Evolutionary conservation across 2,329 filamentous ascomycete genomes (phyloP).

Genomic region (Diaporthe australafricana): DNA sequence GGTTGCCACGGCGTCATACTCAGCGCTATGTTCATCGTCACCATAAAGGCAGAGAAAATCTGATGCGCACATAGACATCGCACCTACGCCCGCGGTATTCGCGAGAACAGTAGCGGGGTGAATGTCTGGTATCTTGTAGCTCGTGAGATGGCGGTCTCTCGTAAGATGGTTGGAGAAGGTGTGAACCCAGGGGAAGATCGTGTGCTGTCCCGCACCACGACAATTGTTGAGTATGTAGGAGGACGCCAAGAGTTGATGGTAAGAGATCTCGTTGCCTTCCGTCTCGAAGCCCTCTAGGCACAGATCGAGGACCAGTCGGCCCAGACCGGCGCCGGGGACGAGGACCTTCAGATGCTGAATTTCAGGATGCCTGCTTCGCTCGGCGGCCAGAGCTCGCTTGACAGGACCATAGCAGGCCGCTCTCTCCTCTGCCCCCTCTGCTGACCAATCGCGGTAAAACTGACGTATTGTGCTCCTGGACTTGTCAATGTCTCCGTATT

Average conservation of each 20-base stretch:
- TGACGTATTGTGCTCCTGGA: constrained; percentile 92
- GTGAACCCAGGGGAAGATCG: constrained; percentile 86
- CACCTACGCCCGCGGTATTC: constrained; percentile 55
- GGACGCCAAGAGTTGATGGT: constrained; percentile 93
- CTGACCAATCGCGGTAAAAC: constrained; percentile 95
- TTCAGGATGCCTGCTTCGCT: constrained; percentile 49
- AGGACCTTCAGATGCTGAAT: constrained; percentile 71
- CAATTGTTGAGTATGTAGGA: constrained; percentile 80
- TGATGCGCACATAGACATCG: constrained; percentile 92
- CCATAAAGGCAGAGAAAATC: constrained; percentile 93
- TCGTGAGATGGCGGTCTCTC: constrained; percentile 79
- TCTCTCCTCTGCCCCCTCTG: constrained; percentile 79
- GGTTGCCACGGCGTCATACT: constrained; percentile 85
- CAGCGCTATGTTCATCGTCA: constrained; percentile 67
- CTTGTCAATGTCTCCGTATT: constrained; percentile 84
- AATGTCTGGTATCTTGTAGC: constrained; percentile 83
- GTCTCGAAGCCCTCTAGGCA: constrained; percentile 77
- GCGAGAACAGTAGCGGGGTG: constrained; percentile 72
- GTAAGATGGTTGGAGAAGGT: constrained; percentile 87
- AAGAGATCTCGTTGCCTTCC: constrained; percentile 96
- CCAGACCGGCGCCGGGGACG: constrained; percentile 90
- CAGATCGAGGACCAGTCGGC: constrained; percentile 89
- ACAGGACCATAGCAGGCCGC: constrained; percentile 83
- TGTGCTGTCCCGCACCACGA: constrained; percentile 69
- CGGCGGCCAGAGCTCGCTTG: constrained; percentile 69